Base-by-base conservation (phyloP, 1,139 yeast genomes). In the Candida sp. region DNA sequence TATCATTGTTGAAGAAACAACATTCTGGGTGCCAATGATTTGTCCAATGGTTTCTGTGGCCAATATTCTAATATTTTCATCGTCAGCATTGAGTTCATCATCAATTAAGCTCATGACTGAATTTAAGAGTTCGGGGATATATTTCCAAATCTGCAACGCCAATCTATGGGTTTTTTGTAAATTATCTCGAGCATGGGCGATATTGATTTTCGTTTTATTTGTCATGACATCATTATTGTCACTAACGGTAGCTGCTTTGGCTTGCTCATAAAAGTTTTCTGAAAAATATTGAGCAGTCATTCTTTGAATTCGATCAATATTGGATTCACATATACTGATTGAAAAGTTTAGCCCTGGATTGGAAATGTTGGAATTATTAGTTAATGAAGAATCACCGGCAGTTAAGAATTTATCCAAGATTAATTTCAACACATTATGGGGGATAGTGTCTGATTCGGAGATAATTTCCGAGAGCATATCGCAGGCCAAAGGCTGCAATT, bases 81-180 rank as follows among this genome's bases (percentile, higher is more conserved):
- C 81, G 39, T 86, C 93, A 0, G 93, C 85, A 49, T 79, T 82
- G 42, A 91, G 66, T 50, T 89, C 96, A 55, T 87, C 93, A 51
- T 87, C 90, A 5, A 90, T 69, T 45, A 88, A 77, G 0, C 96
- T 95, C 73, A 88, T 78, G 0, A 87, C 86, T 1, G 95, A 81
- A 3, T 79, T 75, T 22, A 89, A 66, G 27, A 88, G 66, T 35
- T 86, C 93, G 0, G 97, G 97, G 0, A 83, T 83, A 44, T 79
- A 75, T 49, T 72, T 77, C 97, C 97, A 91, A 4, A 90, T 69
- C 49, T 84, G 84, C 5, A 82, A 68, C 0, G 86, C 71, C 33
- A 89, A 64, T 23, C 65, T 70, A 55, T 89, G 96, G 5, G 87
- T 70, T 52, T 81, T 83, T 21, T 66, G 68, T 46, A 84, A 64